Evolutionary conservation across 2,329 filamentous ascomycete species (phyloP).

Genomic region (Arthrobotrys pseudoclavata): DNA sequence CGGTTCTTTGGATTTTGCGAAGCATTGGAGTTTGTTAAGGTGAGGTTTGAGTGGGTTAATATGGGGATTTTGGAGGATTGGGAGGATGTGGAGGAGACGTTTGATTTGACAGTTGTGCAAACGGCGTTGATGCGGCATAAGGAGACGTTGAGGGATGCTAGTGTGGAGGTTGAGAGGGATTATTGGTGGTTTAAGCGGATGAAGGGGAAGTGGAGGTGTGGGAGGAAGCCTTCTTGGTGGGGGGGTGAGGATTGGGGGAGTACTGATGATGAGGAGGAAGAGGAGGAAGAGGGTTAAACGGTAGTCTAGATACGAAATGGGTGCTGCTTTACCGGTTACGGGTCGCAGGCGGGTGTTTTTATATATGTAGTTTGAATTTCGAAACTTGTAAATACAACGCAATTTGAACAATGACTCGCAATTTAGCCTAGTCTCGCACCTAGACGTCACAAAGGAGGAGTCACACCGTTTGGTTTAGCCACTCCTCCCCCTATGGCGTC

Average conservation of each 20-base stretch:
- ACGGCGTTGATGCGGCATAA: slow-evolving; percentile 35
- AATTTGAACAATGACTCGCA: not conserved
- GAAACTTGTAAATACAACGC: not conserved
- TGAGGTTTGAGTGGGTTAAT: slow-evolving; percentile 34
- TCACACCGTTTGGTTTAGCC: not conserved
- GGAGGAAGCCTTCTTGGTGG: slow-evolving; percentile 43
- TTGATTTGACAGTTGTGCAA: slow-evolving; percentile 9
- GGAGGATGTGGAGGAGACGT: slow-evolving; percentile 50
- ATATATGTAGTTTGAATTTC: not conserved
- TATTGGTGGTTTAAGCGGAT: slow-evolving; percentile 51
- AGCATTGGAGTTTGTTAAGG: slow-evolving; percentile 28
- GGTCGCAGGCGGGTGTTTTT: not conserved
- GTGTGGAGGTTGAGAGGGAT: slow-evolving; percentile 39
- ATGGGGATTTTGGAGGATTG: slow-evolving; percentile 24
- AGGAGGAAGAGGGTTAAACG: not conserved
- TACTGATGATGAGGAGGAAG: slow-evolving; percentile 5
- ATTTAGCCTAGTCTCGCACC: not conserved
- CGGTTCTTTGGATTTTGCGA: slow-evolving; percentile 36
- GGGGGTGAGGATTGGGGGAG: slow-evolving; percentile 34
- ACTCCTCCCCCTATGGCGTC: not conserved
- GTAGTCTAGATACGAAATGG: too few species aligned
- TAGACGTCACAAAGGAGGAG: not conserved
- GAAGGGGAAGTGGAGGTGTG: slow-evolving; percentile 27
- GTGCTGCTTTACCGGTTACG: too few species aligned
- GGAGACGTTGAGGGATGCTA: slow-evolving; percentile 25